A percentile compares a stretch with the other conserved stretches of the same genome.
phyloP scores from a whole-genome alignment of 148 eudicot genomes.

The Chenopodium formosanum region DNA sequence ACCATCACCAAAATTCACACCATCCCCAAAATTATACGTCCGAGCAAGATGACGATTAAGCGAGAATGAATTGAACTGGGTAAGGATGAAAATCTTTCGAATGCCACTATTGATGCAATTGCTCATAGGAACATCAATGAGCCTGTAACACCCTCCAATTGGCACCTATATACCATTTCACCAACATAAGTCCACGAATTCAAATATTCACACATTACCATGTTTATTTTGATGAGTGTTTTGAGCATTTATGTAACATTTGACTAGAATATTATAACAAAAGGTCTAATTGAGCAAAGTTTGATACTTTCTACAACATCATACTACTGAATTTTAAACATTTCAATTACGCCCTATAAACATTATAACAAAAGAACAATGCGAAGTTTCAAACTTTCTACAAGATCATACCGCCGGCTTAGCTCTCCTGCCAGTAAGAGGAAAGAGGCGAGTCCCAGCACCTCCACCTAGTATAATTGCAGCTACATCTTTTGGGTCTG shows the following conservation, averaged over 20 bases:
- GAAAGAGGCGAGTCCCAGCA: conserved; percentile 83
- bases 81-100: conserved; percentile 85
- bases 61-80: conserved; percentile 93
- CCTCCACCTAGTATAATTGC: conserved; percentile 89
- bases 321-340: too few relatives aligned
- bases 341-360: not conserved
- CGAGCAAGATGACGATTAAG: conserved; percentile 88
- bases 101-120: conserved; percentile 94
- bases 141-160: conserved; percentile 91
- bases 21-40: conserved; percentile 79
- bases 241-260: not conserved
- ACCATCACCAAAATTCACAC: conserved; percentile 86
- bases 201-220: too few relatives aligned
- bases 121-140: conserved; percentile 97
- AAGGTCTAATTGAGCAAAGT: too few relatives aligned
- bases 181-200: not conserved
- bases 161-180: conserved; percentile 61
- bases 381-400: too few relatives aligned
- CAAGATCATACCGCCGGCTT: conserved; percentile 79
- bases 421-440: conserved; percentile 81
- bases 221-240: too few relatives aligned
- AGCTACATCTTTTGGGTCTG: conserved; percentile 75
- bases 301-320: too few relatives aligned
- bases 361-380: not conserved
- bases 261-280: too few relatives aligned